Base-by-base conservation (phyloP, 306 rosid genomes). In the Vigna hirtella region DNA sequence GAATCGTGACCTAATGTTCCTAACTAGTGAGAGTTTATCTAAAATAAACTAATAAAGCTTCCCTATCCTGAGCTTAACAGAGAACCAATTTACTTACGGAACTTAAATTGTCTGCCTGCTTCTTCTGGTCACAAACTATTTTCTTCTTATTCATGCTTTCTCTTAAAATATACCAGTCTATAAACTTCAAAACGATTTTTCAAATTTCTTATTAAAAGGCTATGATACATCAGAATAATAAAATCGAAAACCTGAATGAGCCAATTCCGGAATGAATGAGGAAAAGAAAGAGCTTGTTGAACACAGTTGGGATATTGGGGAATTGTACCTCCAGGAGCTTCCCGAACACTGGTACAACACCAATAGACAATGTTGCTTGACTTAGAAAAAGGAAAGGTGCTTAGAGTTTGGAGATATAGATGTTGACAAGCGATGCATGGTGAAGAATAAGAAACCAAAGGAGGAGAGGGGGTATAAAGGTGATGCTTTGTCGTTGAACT, bases 401-500 rank as follows among this genome's bases (percentile, higher is more conserved):
- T 71, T 73, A 57, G 59, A 57, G 77, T 73, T 62, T 69, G 38
- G 71, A 74, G 85, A 18, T 43, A 22, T 56, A 36, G 85, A 80
- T 83, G 87, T 83, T 85, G 87, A 82, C 82, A 85, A 73, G 73
- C 38, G 65, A 70, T 53, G 84, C 43, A 78, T 40, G 77, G 45
- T 64, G 58, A 80, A 77, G 89, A 83, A 85, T 85, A 75, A 72
- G 85, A 16, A 86, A 78, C 76, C 77, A 65, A 66, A 58, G 76
- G 40, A 74, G 78, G 20, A 30, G 70, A 36, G 70, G 65, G 70
- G 70, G 72, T 66, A 82, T 84, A 80, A 91, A 89, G 90, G 47
- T 42, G 83, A 87, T 91, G 92, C 92, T 88, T 82, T 88, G 80
- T 88, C 76, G 15, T 75, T 1, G 4, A 55, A 80, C 93, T 89